A percentile compares a stretch with the other conserved stretches of the same genome.
These are phyloP conservation scores for Polygonum maritimum DNA, from an alignment of 148 eudicot species.

Conservation along the genomic window DNA sequence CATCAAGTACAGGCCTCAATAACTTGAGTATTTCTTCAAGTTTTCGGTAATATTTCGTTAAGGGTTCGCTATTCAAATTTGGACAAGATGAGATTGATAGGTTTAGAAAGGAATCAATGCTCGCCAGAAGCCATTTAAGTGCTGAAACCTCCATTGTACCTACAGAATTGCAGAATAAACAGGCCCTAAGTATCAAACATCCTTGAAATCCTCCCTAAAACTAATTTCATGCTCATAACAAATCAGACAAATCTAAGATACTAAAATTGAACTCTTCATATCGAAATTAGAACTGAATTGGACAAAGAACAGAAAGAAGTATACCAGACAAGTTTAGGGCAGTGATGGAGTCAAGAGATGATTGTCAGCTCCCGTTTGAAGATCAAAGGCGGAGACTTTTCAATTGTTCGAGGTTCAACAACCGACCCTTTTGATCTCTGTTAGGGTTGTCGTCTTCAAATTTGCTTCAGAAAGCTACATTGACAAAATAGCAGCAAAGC, in stretches of 20 bases:
- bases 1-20: constrained; percentile 44
- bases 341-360: neutral
- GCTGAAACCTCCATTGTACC: constrained; percentile 44
- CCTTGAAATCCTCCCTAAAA: neutral
- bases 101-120: constrained; percentile 28
- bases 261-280: neutral
- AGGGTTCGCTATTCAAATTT: constrained; percentile 26
- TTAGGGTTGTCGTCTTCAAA: neutral
- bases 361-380: neutral
- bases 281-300: neutral
- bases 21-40: constrained; percentile 38
- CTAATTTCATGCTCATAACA: too few species aligned
- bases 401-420: neutral
- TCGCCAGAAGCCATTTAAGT: constrained; percentile 35
- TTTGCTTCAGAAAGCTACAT: neutral
- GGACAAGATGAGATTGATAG: constrained; percentile 24
- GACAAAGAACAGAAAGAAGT: neutral
- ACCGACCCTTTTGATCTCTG: neutral
- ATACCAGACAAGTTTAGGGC: neutral
- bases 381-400: neutral
- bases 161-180: neutral
- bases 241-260: neutral
- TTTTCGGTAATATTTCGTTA: constrained; percentile 29
- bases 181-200: neutral
- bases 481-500: neutral